Base-by-base conservation (phyloP, 352 stramenopile genomes). In the Phytophthora fragariaefolia region DNA sequence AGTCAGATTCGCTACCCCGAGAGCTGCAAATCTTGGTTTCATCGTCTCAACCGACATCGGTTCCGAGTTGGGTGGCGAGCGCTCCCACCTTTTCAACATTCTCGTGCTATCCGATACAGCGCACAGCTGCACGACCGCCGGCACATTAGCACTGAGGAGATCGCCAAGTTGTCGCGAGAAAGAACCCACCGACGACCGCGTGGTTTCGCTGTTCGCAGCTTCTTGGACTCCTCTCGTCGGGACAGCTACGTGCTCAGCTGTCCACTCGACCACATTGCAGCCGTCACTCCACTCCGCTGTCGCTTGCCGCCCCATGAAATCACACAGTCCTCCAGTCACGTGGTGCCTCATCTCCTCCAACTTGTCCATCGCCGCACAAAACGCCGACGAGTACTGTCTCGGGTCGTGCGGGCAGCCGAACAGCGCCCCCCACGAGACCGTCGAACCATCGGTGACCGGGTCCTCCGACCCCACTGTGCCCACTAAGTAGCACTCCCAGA, bases 401-500 rank as follows among this genome's bases (percentile, higher is more conserved):
- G 54, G 46, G 12, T 69, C 45, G 1, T 49, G 26, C 6, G 42
- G 10, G 15, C 43, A 69, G 4, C 61, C 61, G 17, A 69, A 56
- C 4, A 69, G 24, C 1, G 46, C 12, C 15, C 61, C 62, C 53
- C 62, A 69, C 40, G 40, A 26, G 18, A 47, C 55, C 12, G 20
- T 27, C 1, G 46, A n/a, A 6, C 36, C 6, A 13, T 26, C 22
- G 3, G 24, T 23, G 18, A 58, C 52, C 1, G 28, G 15, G 28
- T 64, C 46, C 18, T 69, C 34, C 3, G 62, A 58, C 1, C 6
- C 30, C 36, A 69, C 26, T 6, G 26, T 59, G 15, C 53, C 62
- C n/a, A 64, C 53, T 24, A 69, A 51, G 20, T 64, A 64, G 22
- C 62, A 69, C 7, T 64, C 53, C 62, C 62, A 64, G 20, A 69